Base-by-base conservation (phyloP, 2,329 filamentous ascomycete species). In the Colletotrichum euphorbiae region DNA sequence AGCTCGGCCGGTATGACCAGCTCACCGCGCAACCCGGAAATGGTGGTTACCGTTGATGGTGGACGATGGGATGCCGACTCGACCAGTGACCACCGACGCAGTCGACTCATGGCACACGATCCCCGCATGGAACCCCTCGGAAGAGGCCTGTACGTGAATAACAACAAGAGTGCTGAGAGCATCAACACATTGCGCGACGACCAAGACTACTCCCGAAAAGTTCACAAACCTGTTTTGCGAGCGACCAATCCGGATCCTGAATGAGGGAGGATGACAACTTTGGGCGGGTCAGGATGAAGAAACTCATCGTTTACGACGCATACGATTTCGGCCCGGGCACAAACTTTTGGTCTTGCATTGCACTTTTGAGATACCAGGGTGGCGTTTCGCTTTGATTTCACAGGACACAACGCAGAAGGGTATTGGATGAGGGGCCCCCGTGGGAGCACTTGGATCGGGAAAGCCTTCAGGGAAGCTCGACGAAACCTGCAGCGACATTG, bases 181-280 rank as follows among this genome's bases (percentile, higher is more conserved):
- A 79, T 91, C 74, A 87, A 87, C 71, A 90, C 88, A 1, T 78
- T 91, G 5, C 85, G 85, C 64, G 89, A 91, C 74, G 87, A 90
- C 69, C 87, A 89, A 67, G 89, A 91, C 71, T 91, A 91, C 74
- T 90, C 88, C 43, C 81, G 89, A 70, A 81, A 83, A 71, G 87
- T 90, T 13, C 85, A 85, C 56, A 79, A 83, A 48, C 82, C 84
- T 9, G 86, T 90, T 7, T 80, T 91, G n/a, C 82, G 88, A 71
- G 87, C 88, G 8, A 88, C 82, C 33, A 91, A 91, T 73, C 88
- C 89, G 3, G 88, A 90, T 72, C 86, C 86, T 15, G 73, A 75
- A 55, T 63, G 21, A 69, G 42, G 8, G 31, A 17, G 17, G 31
- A 64, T 33, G 33, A 31, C 7, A n/a, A 33, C 28, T 54, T 46